Evolutionary conservation across 495 filamentous ascomycete species (phyloP), one percentile per base, ranked within the genome.

Genomic region (Podospora australis): DNA sequence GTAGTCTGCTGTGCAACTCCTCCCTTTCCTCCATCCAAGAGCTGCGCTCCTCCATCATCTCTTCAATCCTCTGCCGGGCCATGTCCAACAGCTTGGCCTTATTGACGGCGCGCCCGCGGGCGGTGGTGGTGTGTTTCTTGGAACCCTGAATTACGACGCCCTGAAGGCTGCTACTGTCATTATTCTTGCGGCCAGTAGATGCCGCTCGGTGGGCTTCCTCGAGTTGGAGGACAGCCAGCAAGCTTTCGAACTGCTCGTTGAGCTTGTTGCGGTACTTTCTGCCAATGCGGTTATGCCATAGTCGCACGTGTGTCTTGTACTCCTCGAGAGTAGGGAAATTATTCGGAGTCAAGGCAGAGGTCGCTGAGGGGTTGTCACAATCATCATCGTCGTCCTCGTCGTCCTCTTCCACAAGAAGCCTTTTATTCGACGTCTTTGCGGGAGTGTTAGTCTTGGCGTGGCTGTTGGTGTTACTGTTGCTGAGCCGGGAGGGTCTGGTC

Each of bases 221-320:
- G 20, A 17, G 17, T 26, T 16, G 50, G 38, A 63, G 38, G 1
- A 49, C 44, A 6, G 36, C 42, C 14, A 60, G 56, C 44, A 67
- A 48, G 4, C 13, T 46, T 28, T 64, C 57, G 28, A 65, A 67
- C 26, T 64, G 48, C 16, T 50, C 47, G 44, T 53, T 62, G 6
- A 64, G 55, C 34, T 60, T 57, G 45, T 55, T 58, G 14, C 64
- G 59, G 42, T 67, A 66, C 20, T 61, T 51, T 39, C 59, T 61
- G 39, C 66, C 64, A 42, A 64, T 57, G 45, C 39, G 39, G 46
- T 69, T 64, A 44, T 62, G 58, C 39, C 48, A 47, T 13, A 43
- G 23, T 16, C 40, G 40, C 2, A 23, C 22, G 8, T 24, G 14
- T 21, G 21, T 43, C n/a, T 43, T 13, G 40, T 43, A 43, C 17